Base-by-base conservation (phyloP, 345 rosid species). In the Salix udensis region DNA sequence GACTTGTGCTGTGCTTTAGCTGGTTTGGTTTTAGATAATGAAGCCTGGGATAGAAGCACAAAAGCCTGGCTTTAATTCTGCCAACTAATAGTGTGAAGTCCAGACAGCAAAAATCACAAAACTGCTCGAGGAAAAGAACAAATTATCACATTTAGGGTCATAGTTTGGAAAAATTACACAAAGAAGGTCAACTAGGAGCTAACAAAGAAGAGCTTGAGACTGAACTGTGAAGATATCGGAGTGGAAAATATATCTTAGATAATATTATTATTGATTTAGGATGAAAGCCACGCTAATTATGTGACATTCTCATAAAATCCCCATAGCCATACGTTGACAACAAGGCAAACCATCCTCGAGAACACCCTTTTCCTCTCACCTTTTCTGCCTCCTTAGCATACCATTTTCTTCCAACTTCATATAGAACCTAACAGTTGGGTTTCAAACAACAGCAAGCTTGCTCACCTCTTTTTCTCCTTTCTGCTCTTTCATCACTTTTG, bases 401-500 rank as follows among this genome's bases (percentile, higher is more conserved):
- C 88, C 86, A 80, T 78, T 91, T 81, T 89, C 89, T 76, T 91
- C 97, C 78, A 92, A 80, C 88, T 90, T 92, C 87, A 65, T 84
- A 81, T 73, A 89, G 82, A 81, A 37, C 42, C 7, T 31, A 26
- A 64, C 65, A 74, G n/a, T n/a, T 7, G n/a, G 0, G 18, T 1
- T 72, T 16, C 36, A 65, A 46, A 73, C 4, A 70, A 53, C 42
- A 76, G 70, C 34, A 70, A 53, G 68, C 65, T 77, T 42, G 65
- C 81, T 64, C 86, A 87, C 98, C 93, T 92, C 91, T 87, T 87
- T 87, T 94, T 88, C 96, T 86, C 80, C 86, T 89, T 83, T 86
- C 92, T 30, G 96, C 98, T 62, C 96, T 87, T 78, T 89, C 92
- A 62, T 82, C 79, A 75, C 94, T 80, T 78, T 82, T 90, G 88